Base-by-base conservation (phyloP, 176 grass and related monocot species). In the Oryza meyeriana region DNA sequence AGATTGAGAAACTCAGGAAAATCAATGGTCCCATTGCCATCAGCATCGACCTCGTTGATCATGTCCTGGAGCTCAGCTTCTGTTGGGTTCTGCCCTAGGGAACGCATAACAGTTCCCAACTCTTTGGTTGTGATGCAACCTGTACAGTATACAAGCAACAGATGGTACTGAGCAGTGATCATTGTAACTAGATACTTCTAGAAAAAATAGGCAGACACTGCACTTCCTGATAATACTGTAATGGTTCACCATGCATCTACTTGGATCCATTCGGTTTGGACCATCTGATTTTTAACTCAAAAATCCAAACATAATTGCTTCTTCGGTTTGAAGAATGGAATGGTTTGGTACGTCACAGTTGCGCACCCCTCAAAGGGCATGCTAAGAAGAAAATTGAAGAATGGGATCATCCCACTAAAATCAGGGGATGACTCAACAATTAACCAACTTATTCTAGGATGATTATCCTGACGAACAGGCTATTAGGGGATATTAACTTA, bases 101-200 rank as follows among this genome's bases (percentile, higher is more conserved):
- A 97, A 12, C 94, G 91, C 94, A 97, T 97, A 75, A 97, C 94
- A 4, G 94, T 97, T 67, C 94, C 94, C 69, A 97, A 89, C 73
- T 97, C 94, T 87, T 92, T 97, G 74, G 94, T 97, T 35, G 94
- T 97, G 87, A 97, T 97, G 75, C 94, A 97, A 87, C 94, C 94
- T 97, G 85, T 1, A 76, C 25, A 72, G 40, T 3, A 50, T 39
- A 90, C 17, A 2, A 1, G 12, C 26, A 77, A 76, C 2, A 24
- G 52, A 69, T 50, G 38, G n/a, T 38, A 8, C 10, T 75, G 45
- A 67, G 22, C 5, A 28, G 17, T 29, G 6, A 5, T 70, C 20
- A 14, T 68, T 45, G 30, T n/a, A 69, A 35, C 5, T 61, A 61
- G 17, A 26, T 61, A 61, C 2, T 64, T 31, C 25, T 30, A 35